A percentile compares a stretch with the other conserved stretches of the same genome.
Conservation (phyloP, 2,329 filamentous ascomycete species). For the Aspergillus texensis region DNA sequence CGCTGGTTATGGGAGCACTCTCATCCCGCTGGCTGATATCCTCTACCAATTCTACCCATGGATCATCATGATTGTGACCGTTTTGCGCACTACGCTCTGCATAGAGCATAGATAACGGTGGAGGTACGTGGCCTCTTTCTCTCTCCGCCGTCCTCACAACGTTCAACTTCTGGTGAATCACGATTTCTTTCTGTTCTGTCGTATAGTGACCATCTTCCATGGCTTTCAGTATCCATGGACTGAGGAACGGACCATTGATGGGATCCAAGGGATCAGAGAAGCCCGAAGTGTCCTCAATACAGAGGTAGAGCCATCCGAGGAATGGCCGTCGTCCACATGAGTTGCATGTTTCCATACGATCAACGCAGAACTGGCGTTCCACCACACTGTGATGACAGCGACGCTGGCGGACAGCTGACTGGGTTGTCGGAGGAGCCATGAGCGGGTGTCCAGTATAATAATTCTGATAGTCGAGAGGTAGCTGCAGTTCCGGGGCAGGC, state of each 20-base stretch:
- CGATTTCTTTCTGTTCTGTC: conserved; percentile 41
- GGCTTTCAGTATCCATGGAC: conserved; percentile 43
- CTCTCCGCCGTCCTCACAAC: conserved; percentile 30
- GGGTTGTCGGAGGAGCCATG: neutral
- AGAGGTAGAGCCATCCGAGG: conserved; percentile 74
- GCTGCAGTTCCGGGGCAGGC: neutral
- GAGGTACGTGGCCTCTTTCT: conserved; percentile 7
- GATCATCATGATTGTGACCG: neutral
- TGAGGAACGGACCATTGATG: conserved; percentile 30
- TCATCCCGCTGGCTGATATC: conserved; percentile 1
- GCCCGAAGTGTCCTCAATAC: conserved; percentile 64
- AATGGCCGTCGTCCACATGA: conserved; percentile 59
- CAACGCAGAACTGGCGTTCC: conserved; percentile 58
- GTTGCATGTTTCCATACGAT: conserved; percentile 58
- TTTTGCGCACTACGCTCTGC: conserved; percentile 1
- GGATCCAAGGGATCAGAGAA: conserved; percentile 33
- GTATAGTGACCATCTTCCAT: conserved; percentile 48
- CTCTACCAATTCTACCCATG: neutral
- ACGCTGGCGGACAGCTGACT: neutral
- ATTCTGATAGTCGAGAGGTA: neutral
- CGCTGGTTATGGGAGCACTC: neutral
- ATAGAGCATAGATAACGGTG: conserved; percentile 6
- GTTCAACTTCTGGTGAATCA: conserved; percentile 45
- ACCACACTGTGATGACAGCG: conserved; percentile 61
- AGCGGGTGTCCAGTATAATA: neutral